Evolutionary conservation across 2,329 filamentous ascomycete genomes (phyloP), one percentile per base, ranked within the genome.

Genomic region (Stachybotrys elegans): DNA sequence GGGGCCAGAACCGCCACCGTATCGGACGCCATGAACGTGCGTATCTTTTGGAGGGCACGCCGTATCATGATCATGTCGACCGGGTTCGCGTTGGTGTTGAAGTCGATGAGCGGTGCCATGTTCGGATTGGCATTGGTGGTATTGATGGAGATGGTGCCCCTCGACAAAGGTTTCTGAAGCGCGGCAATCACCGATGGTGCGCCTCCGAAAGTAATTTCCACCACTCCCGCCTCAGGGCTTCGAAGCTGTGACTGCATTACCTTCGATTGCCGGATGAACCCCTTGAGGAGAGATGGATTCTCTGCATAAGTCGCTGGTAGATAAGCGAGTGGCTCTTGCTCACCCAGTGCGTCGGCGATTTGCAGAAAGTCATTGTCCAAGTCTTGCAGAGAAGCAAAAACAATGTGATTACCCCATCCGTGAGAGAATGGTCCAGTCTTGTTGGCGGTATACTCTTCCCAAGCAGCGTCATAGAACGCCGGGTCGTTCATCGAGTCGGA

Each of bases 391-490:
- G 54, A 52, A 5, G 45, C 37, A 36, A 57, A 55, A 4, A 54
- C 52, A 2, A 55, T 44, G 13, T 40, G 51, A 31, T 52, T 51
- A 20, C 48, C 52, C 45, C 51, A 53, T 4, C 53, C 45, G 14
- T 54, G 48, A 0, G 54, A 52, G n/a, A 56, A 51, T 11, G 56
- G 54, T 1, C 54, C 56, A 1, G 54, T 58, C 32, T 48, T 51
- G 16, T 57, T 51, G 14, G 31, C 36, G 3, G 35, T 14, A 17
- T 58, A 57, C 31, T 56, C 48, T 9, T 49, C 47, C 50, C 52
- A 55, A 0, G 56, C 52, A 5, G 42, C 46, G 14, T 48, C 48
- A 31, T 55, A 54, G 43, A 50, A 58, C 12, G 42, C 45, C 3
- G 51, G 42, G 38, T 57, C 48, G 13, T 50, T 52, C 35, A 62